Evolutionary conservation across 208 protist genomes (phyloP).

Genomic region (Plasmodiophora brassicae): DNA sequence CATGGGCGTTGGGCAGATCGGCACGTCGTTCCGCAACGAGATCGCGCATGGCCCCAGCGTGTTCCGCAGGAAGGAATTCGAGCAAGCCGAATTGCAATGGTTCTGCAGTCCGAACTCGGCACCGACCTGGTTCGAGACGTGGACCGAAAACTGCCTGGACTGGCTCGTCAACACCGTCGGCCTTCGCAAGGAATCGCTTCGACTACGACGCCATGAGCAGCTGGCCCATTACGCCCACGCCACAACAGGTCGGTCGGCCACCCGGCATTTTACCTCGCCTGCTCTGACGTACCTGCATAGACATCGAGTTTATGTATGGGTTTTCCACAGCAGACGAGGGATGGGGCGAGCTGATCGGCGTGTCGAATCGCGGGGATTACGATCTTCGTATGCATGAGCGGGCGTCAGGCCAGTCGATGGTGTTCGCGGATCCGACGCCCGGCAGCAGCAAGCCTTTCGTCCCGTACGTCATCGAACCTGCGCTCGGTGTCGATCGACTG

Average conservation of each 20-base stretch:
- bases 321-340: too few species aligned
- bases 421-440: not conserved
- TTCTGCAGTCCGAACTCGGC: not conserved
- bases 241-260: too few species aligned
- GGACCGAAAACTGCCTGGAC: not conserved
- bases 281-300: too few species aligned
- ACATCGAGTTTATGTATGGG: too few species aligned
- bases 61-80: conserved; percentile 16
- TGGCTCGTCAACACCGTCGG: not conserved
- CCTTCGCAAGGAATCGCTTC: not conserved
- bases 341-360: not conserved
- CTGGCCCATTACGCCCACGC: conserved; percentile 6
- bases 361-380: not conserved
- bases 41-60: not conserved
- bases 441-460: not conserved
- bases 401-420: not conserved
- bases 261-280: too few species aligned
- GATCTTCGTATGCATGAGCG: not conserved
- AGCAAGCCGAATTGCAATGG: conserved; percentile 27
- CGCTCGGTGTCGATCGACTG: not conserved
- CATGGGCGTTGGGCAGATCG: conserved; percentile 15
- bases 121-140: not conserved
- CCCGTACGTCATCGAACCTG: not conserved
- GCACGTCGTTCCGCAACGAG: conserved; percentile 6
- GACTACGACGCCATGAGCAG: not conserved